Base-by-base conservation (phyloP, 306 rosid species). In the Trifolium fragiferum region DNA sequence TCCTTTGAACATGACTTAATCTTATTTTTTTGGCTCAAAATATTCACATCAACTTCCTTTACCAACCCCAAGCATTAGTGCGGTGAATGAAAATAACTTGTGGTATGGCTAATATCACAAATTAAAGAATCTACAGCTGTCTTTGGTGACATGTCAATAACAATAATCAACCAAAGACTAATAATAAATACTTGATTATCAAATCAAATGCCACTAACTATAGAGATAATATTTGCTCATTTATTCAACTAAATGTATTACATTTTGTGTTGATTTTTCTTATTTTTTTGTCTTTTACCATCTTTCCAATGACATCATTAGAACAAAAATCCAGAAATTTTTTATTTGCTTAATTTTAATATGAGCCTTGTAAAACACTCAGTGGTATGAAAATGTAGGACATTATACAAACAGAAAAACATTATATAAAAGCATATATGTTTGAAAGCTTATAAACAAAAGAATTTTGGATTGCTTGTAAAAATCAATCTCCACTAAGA, bases 61-160 rank as follows among this genome's bases (percentile, higher is more conserved):
- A 86, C 90, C 85, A 81, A 83, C 83, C 85, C 87, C 85, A 62
- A 44, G 47, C 38, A 80, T 16, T 35, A 75, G 88, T 81, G 88
- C 81, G 87, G 74, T 70, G 82, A 61, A 74, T 70, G 88, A 84
- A 84, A 81, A 75, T 81, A 69, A 75, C 80, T 60, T n/a, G 74
- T 50, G 41, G 41, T 68, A 66, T 75, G 44, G 62, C 77, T 66
- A 43, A 70, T 33, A 78, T 66, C 82, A 53, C 85, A 75, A 43
- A 75, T 71, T 81, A 21, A 47, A 78, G 79, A 84, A 78, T 75
- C 80, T 81, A 64, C 59, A 59, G 54, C 83, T 81, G 65, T 70
- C 83, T 53, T 20, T 18, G 77, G 83, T 81, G 70, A 78, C 79
- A 78, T 43, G 77, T 81, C 83, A 81, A 75, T 16, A 57, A 79